A percentile compares a stretch with the other conserved stretches of the same genome.
Conservation (phyloP, 371 early-diverging fungal genomes). For the Synchytrium microbalum region DNA sequence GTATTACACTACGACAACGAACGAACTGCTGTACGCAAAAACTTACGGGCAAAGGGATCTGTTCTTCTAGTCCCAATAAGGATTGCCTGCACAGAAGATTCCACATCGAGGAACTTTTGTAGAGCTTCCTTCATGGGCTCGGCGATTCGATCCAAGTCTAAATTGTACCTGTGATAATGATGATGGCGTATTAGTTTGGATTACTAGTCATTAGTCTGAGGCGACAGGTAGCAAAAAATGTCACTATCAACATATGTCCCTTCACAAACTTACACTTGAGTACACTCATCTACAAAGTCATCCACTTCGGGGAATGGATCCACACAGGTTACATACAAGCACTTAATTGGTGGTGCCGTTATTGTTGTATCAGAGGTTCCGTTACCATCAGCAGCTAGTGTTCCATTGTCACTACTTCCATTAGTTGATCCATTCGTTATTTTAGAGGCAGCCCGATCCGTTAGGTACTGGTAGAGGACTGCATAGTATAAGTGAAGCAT, state of each 20-base stretch:
- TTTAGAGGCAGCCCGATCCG: conserved; percentile 6
- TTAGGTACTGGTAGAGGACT: conserved; percentile 39
- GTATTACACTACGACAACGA: no score
- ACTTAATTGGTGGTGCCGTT: conserved; percentile 11
- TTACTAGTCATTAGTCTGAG: no score
- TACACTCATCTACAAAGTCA: conserved; percentile 65
- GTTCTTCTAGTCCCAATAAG: conserved; percentile 85
- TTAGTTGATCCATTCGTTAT: neutral
- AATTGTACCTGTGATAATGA: conserved; percentile 38
- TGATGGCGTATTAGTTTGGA: neutral
- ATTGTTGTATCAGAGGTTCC: neutral
- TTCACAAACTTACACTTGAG: conserved; percentile 6
- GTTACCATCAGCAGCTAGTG: neutral
- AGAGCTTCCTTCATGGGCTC: conserved; percentile 78
- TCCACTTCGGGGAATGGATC: conserved; percentile 85
- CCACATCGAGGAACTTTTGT: conserved; percentile 49
- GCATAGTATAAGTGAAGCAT: conserved; percentile 73
- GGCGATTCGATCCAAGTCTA: conserved; percentile 55
- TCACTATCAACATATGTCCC: neutral
- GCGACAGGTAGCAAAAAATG: neutral
- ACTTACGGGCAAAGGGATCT: conserved; percentile 76
- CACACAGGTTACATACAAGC: conserved; percentile 67
- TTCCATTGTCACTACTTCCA: neutral
- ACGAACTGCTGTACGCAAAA: neutral
- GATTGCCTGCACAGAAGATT: conserved; percentile 65